A percentile compares a stretch with the other conserved stretches of the same genome.
Conservation (phyloP, 2,329 filamentous ascomycete species). For the Gliomastix tumulicola region DNA sequence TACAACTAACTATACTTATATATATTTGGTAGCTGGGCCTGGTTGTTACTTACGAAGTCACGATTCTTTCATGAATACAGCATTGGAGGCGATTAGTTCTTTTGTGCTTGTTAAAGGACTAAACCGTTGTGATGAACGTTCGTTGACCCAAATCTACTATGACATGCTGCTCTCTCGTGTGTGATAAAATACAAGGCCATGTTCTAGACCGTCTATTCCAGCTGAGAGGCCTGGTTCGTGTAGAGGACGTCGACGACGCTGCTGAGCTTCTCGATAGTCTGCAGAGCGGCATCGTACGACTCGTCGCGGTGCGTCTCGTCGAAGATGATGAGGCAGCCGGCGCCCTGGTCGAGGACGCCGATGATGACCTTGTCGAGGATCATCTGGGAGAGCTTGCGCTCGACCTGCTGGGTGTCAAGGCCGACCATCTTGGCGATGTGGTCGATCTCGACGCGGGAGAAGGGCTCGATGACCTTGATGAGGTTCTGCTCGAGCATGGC, state of each 20-base stretch:
- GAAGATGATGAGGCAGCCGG: conserved; percentile 94
- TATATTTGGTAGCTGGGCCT: no score
- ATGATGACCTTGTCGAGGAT: conserved; percentile 99
- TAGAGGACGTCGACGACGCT: conserved; percentile 97
- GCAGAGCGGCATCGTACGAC: conserved; percentile 87
- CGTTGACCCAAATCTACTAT: conserved; percentile 22
- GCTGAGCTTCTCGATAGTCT: conserved; percentile 94
- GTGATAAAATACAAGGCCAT: conserved; percentile 4
- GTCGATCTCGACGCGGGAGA: conserved; percentile 91
- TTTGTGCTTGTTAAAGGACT: no score
- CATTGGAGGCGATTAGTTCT: no score
- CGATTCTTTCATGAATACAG: no score
- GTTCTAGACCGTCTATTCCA: no score
- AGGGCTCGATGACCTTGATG: conserved; percentile 99
- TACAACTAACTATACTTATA: no score
- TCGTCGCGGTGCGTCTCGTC: conserved; percentile 92
- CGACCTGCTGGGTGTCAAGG: conserved; percentile 90
- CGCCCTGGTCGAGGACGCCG: conserved; percentile 92
- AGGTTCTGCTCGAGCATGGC: conserved; percentile 99
- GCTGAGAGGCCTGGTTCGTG: conserved; percentile 90
- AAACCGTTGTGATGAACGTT: no score
- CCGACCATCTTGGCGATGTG: conserved; percentile 98
- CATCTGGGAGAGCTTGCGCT: conserved; percentile 98
- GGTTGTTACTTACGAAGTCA: no score
- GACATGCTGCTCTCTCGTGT: no score